A percentile compares a stretch with the other conserved stretches of the same genome.
phyloP scores from a whole-genome alignment of 2,329 filamentous ascomycete genomes.

The Neurospora crassa region DNA sequence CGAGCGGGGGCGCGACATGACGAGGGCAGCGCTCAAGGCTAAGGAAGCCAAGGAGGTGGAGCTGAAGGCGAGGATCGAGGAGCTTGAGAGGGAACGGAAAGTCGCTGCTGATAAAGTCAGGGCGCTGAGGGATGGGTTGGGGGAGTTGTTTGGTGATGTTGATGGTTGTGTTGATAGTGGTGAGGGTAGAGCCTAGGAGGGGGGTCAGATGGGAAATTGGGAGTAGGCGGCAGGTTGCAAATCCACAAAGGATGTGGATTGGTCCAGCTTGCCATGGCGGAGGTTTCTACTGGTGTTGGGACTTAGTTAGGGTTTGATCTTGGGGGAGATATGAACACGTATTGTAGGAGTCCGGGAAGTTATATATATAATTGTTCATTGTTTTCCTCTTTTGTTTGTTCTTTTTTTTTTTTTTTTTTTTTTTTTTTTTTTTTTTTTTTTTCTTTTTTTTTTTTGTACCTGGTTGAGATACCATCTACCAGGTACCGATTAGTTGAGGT shows the following conservation, averaged over 20 bases:
- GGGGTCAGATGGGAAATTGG: neutral
- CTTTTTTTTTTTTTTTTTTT: too few relatives aligned
- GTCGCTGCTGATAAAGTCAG: conserved; percentile 8
- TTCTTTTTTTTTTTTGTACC: neutral
- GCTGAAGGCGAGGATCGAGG: conserved; percentile 10
- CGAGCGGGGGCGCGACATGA: conserved; percentile 10
- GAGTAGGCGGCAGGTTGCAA: neutral
- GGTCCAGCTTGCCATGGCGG: neutral
- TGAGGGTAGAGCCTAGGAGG: neutral
- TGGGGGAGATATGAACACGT: neutral
- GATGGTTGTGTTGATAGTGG: neutral
- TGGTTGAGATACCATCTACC: neutral
- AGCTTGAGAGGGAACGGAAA: conserved; percentile 11
- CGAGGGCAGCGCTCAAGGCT: conserved; percentile 47
- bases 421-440: too few relatives aligned
- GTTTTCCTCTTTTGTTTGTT: too few relatives aligned
- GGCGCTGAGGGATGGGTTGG: conserved; percentile 9
- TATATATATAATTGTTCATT: too few relatives aligned
- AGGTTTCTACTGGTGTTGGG: neutral
- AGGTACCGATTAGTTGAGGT: neutral
- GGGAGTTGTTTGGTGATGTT: neutral
- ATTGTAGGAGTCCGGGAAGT: neutral
- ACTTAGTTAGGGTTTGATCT: neutral
- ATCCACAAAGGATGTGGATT: neutral
- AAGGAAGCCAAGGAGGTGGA: conserved; percentile 37